A percentile compares a stretch with the other conserved stretches of the same genome.
These are phyloP conservation scores for Saccharum hybrid DNA, from an alignment of 202 grass and related monocot species.

Conservation along the genomic window DNA sequence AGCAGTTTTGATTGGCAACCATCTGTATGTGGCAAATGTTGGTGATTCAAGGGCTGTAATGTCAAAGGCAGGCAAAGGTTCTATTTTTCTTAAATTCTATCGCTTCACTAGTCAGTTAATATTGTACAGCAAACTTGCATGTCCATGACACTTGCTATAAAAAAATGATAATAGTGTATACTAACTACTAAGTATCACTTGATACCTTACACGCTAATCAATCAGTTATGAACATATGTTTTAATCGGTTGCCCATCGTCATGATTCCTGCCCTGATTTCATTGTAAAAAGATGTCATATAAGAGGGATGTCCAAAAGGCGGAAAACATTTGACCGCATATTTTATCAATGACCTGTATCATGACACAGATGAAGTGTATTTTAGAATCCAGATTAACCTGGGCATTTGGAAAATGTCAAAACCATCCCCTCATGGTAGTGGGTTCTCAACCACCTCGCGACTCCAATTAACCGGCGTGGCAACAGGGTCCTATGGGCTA, in stretches of 20 bases:
- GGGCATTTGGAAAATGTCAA: background rate
- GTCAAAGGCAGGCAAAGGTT: conserved; percentile 89
- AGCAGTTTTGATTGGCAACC: conserved; percentile 75
- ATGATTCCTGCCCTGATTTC: conserved; percentile 14
- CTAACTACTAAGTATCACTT: background rate
- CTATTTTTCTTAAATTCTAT: conserved; percentile 16
- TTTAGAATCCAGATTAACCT: conserved; percentile 16
- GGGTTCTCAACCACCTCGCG: background rate
- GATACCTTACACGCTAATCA: background rate
- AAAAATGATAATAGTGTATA: conserved; percentile 26
- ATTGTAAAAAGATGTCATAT: conserved; percentile 14
- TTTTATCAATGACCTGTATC: conserved; percentile 7
- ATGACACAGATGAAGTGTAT: background rate
- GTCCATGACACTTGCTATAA: conserved; percentile 20
- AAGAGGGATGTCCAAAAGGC: conserved; percentile 4
- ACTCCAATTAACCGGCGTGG: background rate
- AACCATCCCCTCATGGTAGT: background rate
- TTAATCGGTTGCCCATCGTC: conserved; percentile 2
- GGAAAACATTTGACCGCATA: background rate
- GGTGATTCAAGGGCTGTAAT: conserved; percentile 88
- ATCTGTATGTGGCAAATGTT: conserved; percentile 89
- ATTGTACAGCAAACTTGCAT: conserved; percentile 20
- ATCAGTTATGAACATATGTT: background rate
- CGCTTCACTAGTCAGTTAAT: background rate
- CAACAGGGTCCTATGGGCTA: background rate